Percentiles rank a stretch among this genome's conserved stretches.
Conservation (phyloP, 2,329 filamentous ascomycete genomes). For the Monosporascus sp. region DNA sequence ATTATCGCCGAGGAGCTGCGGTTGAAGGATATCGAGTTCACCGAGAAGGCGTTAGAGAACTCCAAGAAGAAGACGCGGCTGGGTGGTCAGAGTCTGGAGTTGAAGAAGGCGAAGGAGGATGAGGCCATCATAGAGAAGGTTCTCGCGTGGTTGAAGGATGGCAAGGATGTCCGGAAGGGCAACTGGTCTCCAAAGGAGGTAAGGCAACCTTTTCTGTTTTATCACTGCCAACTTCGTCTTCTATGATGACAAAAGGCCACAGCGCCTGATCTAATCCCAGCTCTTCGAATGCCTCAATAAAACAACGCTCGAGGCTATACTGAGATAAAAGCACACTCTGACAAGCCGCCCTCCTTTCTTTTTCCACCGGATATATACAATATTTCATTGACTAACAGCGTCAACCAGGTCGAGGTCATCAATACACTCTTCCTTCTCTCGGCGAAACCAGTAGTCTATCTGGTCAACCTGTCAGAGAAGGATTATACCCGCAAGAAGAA, state of each 20-base stretch:
- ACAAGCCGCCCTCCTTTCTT: slow-evolving; percentile 30
- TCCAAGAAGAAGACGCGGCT: slow-evolving; percentile 91
- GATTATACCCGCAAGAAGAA: slow-evolving; percentile 99
- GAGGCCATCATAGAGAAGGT: slow-evolving; percentile 91
- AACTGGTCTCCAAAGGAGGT: slow-evolving; percentile 94
- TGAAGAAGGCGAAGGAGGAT: slow-evolving; percentile 96
- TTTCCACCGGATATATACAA: slow-evolving; percentile 4
- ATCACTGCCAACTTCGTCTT: slow-evolving; percentile 10
- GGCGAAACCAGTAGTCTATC: slow-evolving; percentile 93
- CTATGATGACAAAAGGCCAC: slow-evolving; percentile 98
- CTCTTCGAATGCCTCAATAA: slow-evolving; percentile 90
- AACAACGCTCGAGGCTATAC: slow-evolving; percentile 67
- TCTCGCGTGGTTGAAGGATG: slow-evolving; percentile 73
- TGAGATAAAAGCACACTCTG: slow-evolving; percentile 85
- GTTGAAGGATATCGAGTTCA: slow-evolving; percentile 98
- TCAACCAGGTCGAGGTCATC: slow-evolving; percentile 81
- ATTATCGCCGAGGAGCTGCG: slow-evolving; percentile 97
- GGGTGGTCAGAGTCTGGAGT: slow-evolving; percentile 91
- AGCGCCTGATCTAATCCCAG: slow-evolving; percentile 97
- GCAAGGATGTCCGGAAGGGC: slow-evolving; percentile 90
- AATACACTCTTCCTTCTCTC: slow-evolving; percentile 93
- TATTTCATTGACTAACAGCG: slow-evolving; percentile 21
- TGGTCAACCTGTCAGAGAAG: slow-evolving; percentile 94
- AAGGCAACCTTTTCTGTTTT: slow-evolving; percentile 37
- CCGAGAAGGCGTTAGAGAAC: slow-evolving; percentile 88